Evolutionary conservation across 2,329 filamentous ascomycete genomes (phyloP).

Genomic region (Tolypocladium tundrense): DNA sequence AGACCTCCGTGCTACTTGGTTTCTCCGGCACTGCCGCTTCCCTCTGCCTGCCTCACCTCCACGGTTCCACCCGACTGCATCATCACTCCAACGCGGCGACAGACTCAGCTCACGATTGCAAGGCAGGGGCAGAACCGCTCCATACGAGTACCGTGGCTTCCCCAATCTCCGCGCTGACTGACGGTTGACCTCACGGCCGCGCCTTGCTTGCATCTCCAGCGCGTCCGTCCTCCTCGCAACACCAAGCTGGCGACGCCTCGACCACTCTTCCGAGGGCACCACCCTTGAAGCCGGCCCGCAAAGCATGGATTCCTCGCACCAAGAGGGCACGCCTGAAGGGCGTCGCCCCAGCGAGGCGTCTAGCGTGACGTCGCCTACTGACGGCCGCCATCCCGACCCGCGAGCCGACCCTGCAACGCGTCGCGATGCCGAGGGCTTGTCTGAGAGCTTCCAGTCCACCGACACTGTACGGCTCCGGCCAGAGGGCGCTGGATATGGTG

Average conservation of each 20-base stretch:
- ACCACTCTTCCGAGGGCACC: background rate
- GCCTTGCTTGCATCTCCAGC: background rate
- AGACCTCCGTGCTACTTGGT: background rate
- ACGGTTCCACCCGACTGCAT: background rate
- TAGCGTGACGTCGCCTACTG: conserved; percentile 35
- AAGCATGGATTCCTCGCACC: conserved; percentile 34
- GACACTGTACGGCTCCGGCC: conserved; percentile 50
- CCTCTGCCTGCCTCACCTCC: background rate
- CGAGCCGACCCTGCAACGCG: conserved; percentile 23
- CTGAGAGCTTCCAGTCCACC: conserved; percentile 47
- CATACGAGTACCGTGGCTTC: background rate
- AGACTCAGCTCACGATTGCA: background rate
- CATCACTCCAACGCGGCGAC: background rate
- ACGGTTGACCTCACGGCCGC: background rate
- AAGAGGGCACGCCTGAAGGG: conserved; percentile 22
- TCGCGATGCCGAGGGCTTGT: conserved; percentile 31
- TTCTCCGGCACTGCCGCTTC: background rate
- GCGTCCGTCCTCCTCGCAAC: background rate
- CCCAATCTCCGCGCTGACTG: background rate
- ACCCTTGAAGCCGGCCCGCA: conserved; percentile 3
- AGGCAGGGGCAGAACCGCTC: background rate
- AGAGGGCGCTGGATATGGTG: conserved; percentile 45
- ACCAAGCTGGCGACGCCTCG: background rate
- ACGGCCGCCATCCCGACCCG: conserved; percentile 32
- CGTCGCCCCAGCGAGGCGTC: conserved; percentile 27